A percentile compares a stretch with the other conserved stretches of the same genome.
These are phyloP conservation scores for Quercus bicolor DNA, from an alignment of 306 rosid species.

Conservation along the genomic window DNA sequence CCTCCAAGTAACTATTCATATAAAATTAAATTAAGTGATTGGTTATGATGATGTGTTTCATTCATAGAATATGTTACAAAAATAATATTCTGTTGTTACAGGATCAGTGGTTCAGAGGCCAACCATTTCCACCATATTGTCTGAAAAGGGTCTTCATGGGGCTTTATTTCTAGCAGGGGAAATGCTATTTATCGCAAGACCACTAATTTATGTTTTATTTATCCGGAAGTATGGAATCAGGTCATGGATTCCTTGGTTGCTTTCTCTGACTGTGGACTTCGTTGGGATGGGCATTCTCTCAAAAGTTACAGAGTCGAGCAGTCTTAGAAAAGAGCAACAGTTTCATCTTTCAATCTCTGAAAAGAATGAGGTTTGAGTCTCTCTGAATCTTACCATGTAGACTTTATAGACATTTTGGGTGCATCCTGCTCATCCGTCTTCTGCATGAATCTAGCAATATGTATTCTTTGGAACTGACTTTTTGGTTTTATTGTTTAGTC, in stretches of 20 bases:
- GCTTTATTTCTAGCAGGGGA: slow-evolving; percentile 64
- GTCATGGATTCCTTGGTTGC: slow-evolving; percentile 93
- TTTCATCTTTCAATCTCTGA: slow-evolving; percentile 58
- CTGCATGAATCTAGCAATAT: neutral
- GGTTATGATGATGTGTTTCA: neutral
- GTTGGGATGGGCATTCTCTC: slow-evolving; percentile 59
- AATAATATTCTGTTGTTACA: slow-evolving; percentile 35
- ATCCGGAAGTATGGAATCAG: slow-evolving; percentile 68
- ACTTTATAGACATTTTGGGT: neutral
- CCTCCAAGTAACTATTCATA: slow-evolving; percentile 45
- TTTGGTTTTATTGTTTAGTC: neutral
- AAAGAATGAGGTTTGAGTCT: slow-evolving; percentile 76
- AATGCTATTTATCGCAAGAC: slow-evolving; percentile 68
- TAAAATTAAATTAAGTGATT: neutral
- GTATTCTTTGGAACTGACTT: slow-evolving; percentile 1
- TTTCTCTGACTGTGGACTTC: slow-evolving; percentile 70
- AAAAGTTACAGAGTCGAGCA: slow-evolving; percentile 37
- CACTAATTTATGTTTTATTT: slow-evolving; percentile 77
- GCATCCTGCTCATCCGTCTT: neutral
- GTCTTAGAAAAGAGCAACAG: slow-evolving; percentile 34
- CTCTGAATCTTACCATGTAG: slow-evolving; percentile 9
- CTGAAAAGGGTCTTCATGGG: slow-evolving; percentile 68
- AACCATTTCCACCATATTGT: slow-evolving; percentile 54
- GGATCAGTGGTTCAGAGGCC: slow-evolving; percentile 50
- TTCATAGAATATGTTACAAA: slow-evolving; percentile 21